phyloP scores from a whole-genome alignment of 1,284 basidiomycete genomes.

The Ustilago cynodontis region DNA sequence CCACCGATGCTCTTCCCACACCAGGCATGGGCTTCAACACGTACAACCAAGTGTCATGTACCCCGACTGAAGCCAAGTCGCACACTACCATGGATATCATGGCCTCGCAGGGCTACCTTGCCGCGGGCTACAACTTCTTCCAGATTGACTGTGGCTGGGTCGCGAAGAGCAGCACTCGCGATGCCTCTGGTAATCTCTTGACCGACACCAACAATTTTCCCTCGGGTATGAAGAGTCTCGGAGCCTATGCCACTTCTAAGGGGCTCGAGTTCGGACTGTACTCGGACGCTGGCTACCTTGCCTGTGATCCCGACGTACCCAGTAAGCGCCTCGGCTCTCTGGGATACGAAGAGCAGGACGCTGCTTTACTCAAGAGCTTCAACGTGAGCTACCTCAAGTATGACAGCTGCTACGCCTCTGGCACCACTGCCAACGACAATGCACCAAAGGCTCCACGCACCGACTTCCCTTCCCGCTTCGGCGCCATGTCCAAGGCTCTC shows the following conservation, averaged over 20 bases:
- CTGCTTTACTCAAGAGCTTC: constrained; percentile 73
- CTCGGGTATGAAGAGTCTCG: constrained; percentile 72
- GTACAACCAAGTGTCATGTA: constrained; percentile 68
- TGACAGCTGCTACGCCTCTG: constrained; percentile 71
- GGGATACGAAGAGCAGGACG: constrained; percentile 73
- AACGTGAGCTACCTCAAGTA: constrained; percentile 72
- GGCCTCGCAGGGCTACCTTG: constrained; percentile 65
- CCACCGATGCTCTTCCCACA: constrained; percentile 12
- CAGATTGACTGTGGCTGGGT: constrained; percentile 71
- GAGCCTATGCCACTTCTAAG: constrained; percentile 71
- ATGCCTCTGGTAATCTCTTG: constrained; percentile 71
- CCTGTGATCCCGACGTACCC: constrained; percentile 52
- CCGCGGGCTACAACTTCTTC: constrained; percentile 52
- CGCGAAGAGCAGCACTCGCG: constrained; percentile 63
- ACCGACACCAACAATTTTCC: constrained; percentile 72
- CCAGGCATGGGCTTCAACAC: constrained; percentile 64
- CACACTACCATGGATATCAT: constrained; percentile 66
- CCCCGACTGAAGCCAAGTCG: constrained; percentile 58
- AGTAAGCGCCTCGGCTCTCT: constrained; percentile 72
- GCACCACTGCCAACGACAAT: constrained; percentile 26
- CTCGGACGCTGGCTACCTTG: constrained; percentile 72
- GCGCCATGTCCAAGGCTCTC: constrained; percentile 74
- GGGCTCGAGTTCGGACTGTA: constrained; percentile 74
- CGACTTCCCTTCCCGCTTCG: constrained; percentile 66
- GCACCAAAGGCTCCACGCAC: constrained; percentile 39